Base-by-base conservation (phyloP, 257 asterid species). In the Forsythia viridissima region DNA sequence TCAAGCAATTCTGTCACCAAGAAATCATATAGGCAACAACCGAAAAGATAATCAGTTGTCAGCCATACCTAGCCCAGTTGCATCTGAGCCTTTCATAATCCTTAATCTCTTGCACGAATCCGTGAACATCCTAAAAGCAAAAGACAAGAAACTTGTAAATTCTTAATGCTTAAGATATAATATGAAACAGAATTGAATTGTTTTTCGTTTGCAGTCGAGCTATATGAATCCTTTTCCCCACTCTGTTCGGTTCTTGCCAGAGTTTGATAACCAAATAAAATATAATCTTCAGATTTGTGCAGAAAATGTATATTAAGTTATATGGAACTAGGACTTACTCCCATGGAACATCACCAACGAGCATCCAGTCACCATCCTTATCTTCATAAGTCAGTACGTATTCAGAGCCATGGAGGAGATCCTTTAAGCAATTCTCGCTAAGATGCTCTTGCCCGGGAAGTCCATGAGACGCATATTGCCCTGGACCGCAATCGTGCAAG, bases 331-430 rank as follows among this genome's bases (percentile, higher is more conserved):
- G 34, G 68, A 86, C 93, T 73, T 90, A 93, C 98, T 86, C 96
- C 96, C 98, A 93, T 0, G 98, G 98, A 78, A 93, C 97, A 42
- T 93, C 98, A 0, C 98, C 98, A 20, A 93, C 97, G 15, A 93
- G 97, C 98, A 93, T 93, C 98, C 94, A 91, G 16, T 91, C 96
- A 16, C 92, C 90, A 43, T 92, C 94, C 83, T 91, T 92, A 71
- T 91, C 96, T 86, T 92, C 94, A 48, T 89, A 92, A 0, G 97
- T 92, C 46, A 90, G 89, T 84, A 91, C 93, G 65, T 88, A 90
- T 37, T 91, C 97, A 6, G 95, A 93, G 40, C 92, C 91, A 38
- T 83, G 90, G 74, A 90, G 85, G 38, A 88, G 90, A 89, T 90
- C 96, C 88, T 77, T 89, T 71, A 88, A 84, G 79, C 80, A 88